Base-by-base conservation (phyloP, 192 early-diverging fungal genomes). In the Podila epicladia region DNA sequence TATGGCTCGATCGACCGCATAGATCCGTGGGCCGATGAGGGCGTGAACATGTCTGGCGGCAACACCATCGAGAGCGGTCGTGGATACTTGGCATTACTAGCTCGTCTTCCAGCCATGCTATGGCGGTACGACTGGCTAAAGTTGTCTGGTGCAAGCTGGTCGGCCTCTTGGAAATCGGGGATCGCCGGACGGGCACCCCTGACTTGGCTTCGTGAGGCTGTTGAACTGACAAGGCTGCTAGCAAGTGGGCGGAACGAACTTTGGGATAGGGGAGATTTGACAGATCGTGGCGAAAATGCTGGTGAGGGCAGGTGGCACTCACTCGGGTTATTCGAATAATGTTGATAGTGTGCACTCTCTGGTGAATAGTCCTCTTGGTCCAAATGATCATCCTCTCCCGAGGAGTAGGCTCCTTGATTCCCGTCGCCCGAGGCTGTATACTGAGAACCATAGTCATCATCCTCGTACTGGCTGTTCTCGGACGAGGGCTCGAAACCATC, bases 261-360 rank as follows among this genome's bases (percentile, higher is more conserved):
- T 32, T n/a, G n/a, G 8, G 22, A 0, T 19, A 28, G 11, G 11
- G 59, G 59, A 31, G 64, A 64, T 24, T 55, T 63, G 4, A 2
- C 2, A 37, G 77, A 69, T 1, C 41, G 48, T 13, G 64, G 24
- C 22, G 71, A 80, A 48, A 73, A 80, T 13, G 70, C 45, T 20
- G 71, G 77, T 13, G 77, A 80, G 35, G 77, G 77, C 28, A 80
- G 50, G 9, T 73, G 70, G 15, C 55, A 51, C 11, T 63, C 66
- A 33, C 28, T 55, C 17, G 53, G 53, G 53, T 55, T 55, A 26
- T 26, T 55, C n/a, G 53, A 55, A 55, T 55, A 55, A n/a, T n/a
- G 19, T 4, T 20, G 53, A 55, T n/a, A 26, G 24, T 55, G 53
- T 55, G 53, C 19, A 22, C 24, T 17, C n/a, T 26, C 53, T 6